These are phyloP conservation scores for Heterobasidion annosum DNA, from an alignment of 1,284 basidiomycete genomes.

Conservation along the genomic window DNA sequence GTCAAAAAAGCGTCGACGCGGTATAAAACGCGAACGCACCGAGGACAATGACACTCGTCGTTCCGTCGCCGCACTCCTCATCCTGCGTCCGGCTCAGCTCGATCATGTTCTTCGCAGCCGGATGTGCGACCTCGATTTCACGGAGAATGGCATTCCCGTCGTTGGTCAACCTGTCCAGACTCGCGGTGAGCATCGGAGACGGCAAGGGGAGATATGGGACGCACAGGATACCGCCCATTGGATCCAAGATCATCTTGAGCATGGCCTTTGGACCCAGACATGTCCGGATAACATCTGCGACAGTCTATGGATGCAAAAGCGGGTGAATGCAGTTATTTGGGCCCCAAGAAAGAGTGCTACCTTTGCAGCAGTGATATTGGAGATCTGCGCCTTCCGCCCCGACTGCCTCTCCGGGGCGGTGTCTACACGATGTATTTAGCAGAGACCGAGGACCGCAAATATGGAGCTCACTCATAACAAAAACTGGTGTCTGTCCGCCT, in stretches of 20 bases:
- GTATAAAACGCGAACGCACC: constrained; percentile 38
- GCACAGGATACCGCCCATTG: constrained; percentile 94
- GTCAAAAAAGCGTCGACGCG: neutral
- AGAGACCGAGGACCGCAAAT: neutral
- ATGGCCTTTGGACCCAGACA: constrained; percentile 97
- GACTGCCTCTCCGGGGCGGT: constrained; percentile 89
- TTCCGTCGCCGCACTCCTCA: constrained; percentile 97
- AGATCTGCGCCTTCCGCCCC: constrained; percentile 93
- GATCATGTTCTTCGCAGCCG: constrained; percentile 99
- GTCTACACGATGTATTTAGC: constrained; percentile 38
- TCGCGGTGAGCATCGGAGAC: neutral
- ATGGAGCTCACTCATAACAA: constrained; percentile 55
- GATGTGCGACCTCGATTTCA: constrained; percentile 97
- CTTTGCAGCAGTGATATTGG: constrained; percentile 97
- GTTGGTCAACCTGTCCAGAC: constrained; percentile 74
- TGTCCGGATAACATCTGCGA: constrained; percentile 97
- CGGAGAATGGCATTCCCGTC: constrained; percentile 97
- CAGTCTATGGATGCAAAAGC: constrained; percentile 50
- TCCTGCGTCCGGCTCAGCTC: constrained; percentile 96
- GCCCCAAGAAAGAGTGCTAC: constrained; percentile 26
- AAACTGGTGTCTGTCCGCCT: constrained; percentile 58
- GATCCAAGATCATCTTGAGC: constrained; percentile 99
- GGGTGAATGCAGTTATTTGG: neutral
- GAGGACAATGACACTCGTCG: constrained; percentile 95
- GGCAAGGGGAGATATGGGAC: constrained; percentile 20